Conservation (phyloP, 805 yeast species). For the Candida nemodendra region DNA sequence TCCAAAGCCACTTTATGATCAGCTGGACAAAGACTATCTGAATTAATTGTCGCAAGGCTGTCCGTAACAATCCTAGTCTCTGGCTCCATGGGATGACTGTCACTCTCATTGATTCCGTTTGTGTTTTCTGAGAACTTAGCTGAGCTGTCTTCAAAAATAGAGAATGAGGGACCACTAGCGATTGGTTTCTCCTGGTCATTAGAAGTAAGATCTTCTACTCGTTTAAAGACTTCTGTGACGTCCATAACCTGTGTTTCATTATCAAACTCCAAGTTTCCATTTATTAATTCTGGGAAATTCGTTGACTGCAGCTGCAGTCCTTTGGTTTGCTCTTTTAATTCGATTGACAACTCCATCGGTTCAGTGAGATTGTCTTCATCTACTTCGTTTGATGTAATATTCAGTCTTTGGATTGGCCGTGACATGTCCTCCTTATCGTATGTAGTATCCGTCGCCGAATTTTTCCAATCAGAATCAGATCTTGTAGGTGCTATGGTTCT, state of each 20-base stretch:
- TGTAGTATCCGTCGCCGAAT: background rate
- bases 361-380: slow-evolving; percentile 27
- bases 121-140: too few relatives aligned
- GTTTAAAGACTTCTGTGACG: slow-evolving; percentile 12
- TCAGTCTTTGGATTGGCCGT: slow-evolving; percentile 11
- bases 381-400: slow-evolving; percentile 5
- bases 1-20: too few relatives aligned
- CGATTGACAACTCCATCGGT: slow-evolving; percentile 28
- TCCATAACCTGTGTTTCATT: slow-evolving; percentile 8
- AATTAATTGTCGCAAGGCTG: too few relatives aligned
- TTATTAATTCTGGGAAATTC: too few relatives aligned
- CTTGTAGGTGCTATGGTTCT: background rate
- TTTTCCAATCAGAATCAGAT: background rate
- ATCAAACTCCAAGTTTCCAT: background rate
- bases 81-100: slow-evolving; percentile 6
- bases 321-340: slow-evolving; percentile 7
- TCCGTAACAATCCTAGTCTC: too few relatives aligned
- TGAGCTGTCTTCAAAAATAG: background rate
- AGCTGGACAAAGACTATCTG: too few relatives aligned
- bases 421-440: slow-evolving; percentile 17
- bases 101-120: too few relatives aligned
- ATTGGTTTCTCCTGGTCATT: slow-evolving; percentile 5
- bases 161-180: background rate
- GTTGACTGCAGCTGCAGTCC: too few relatives aligned
- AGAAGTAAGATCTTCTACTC: slow-evolving; percentile 6